phyloP scores from a whole-genome alignment of 2,329 filamentous ascomycete species.

The Colletotrichum sp. region DNA sequence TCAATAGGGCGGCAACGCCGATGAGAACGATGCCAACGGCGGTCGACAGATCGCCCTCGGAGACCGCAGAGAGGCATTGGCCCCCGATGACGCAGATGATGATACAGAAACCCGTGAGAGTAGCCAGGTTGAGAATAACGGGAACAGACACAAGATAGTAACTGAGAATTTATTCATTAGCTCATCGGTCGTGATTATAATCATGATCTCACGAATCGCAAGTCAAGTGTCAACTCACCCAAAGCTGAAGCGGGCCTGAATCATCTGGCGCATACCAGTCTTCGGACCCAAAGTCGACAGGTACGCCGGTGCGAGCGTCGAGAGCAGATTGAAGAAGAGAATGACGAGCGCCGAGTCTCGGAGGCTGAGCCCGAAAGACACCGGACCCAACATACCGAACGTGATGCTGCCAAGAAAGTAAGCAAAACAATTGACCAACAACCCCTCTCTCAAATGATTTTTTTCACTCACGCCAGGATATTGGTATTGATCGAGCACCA shows the following conservation, averaged over 20 bases:
- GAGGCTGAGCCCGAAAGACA: conserved; percentile 44
- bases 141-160: conserved; percentile 24
- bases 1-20: conserved; percentile 44
- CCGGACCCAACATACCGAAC: conserved; percentile 49
- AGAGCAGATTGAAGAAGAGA: conserved; percentile 48
- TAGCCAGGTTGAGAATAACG: conserved; percentile 47
- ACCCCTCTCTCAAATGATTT: neutral
- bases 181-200: rapidly evolving
- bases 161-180: neutral
- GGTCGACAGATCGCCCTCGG: conserved; percentile 38
- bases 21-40: conserved; percentile 54
- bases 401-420: conserved; percentile 30
- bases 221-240: conserved; percentile 24
- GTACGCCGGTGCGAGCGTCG: conserved; percentile 41
- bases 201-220: neutral
- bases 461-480: conserved; percentile 29
- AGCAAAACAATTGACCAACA: neutral
- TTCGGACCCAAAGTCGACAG: conserved; percentile 45
- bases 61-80: conserved; percentile 42
- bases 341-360: conserved; percentile 47
- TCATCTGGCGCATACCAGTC: conserved; percentile 52
- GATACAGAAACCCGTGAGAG: conserved; percentile 51
- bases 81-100: conserved; percentile 53
- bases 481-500: conserved; percentile 35
- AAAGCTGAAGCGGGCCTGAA: conserved; percentile 44